phyloP scores from a whole-genome alignment of 371 early-diverging fungal genomes.

The Actinomortierella wolfii region DNA sequence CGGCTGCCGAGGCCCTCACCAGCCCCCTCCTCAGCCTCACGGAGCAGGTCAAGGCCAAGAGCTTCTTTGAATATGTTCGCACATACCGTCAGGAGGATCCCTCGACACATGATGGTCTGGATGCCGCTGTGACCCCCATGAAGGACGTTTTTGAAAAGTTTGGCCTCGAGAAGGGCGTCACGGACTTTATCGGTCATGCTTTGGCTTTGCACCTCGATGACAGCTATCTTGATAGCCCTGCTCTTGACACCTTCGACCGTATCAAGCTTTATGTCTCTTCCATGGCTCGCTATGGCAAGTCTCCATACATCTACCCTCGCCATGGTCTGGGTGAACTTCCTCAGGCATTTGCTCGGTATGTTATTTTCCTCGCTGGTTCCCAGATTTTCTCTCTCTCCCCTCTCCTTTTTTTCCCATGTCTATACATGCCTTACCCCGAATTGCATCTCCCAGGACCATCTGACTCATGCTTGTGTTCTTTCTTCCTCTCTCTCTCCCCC shows the following conservation, averaged over 20 bases:
- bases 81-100: slow-evolving; percentile 78
- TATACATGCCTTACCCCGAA: too few species aligned
- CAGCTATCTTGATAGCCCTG: slow-evolving; percentile 82
- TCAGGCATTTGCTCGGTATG: slow-evolving; percentile 97
- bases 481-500: slow-evolving; percentile 21
- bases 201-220: slow-evolving; percentile 96
- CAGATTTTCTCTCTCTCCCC: slow-evolving; percentile 1
- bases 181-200: slow-evolving; percentile 98
- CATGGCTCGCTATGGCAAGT: slow-evolving; percentile 89
- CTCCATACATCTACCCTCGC: slow-evolving; percentile 98
- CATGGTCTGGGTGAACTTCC: slow-evolving; percentile 98
- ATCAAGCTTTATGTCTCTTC: slow-evolving; percentile 92
- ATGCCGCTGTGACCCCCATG: slow-evolving; percentile 81
- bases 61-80: slow-evolving; percentile 95
- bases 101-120: slow-evolving; percentile 75
- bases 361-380: slow-evolving; percentile 9
- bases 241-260: slow-evolving; percentile 90
- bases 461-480: slow-evolving; percentile 7
- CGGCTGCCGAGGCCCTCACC: slow-evolving; percentile 81
- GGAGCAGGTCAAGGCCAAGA: slow-evolving; percentile 91
- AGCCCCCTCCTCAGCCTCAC: slow-evolving; percentile 89
- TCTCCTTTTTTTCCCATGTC: too few species aligned
- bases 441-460: not conserved
- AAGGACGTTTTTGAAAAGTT: slow-evolving; percentile 87
- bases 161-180: slow-evolving; percentile 86